Percentiles rank a stretch among this genome's conserved stretches.
Evolutionary conservation across 805 yeast species (phyloP).

Genomic region (Schizosaccharomyces lindneri): DNA sequence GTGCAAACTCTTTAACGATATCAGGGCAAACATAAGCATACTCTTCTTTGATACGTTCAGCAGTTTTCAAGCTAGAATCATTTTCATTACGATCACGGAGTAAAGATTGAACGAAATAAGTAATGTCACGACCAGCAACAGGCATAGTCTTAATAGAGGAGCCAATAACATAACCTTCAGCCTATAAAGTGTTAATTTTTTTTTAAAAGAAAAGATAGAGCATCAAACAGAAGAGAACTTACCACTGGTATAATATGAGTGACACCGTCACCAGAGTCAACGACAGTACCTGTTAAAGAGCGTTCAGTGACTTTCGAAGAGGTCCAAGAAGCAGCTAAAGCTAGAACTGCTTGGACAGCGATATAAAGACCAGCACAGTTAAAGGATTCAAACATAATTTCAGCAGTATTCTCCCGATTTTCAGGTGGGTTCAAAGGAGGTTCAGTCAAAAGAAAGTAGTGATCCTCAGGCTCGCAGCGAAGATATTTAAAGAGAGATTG

Average conservation of each 20-base stretch:
- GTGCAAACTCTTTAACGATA: slow-evolving; percentile 83
- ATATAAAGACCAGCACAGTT: slow-evolving; percentile 96
- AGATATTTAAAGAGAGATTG: slow-evolving; percentile 85
- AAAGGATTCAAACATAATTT: slow-evolving; percentile 94
- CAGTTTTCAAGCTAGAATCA: slow-evolving; percentile 82
- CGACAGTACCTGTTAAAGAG: slow-evolving; percentile 92
- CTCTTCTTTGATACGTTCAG: slow-evolving; percentile 88
- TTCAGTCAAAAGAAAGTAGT: slow-evolving; percentile 61
- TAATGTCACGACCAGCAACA: slow-evolving; percentile 94
- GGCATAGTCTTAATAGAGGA: slow-evolving; percentile 93
- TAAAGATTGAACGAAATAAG: slow-evolving; percentile 73
- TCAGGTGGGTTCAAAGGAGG: slow-evolving; percentile 99
- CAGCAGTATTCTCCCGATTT: slow-evolving; percentile 95
- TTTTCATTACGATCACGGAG: slow-evolving; percentile 91
- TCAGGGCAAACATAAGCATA: slow-evolving; percentile 95
- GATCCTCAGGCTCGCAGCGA: slow-evolving; percentile 97
- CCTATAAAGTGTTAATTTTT: slow-evolving; percentile 2
- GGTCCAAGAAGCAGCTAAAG: slow-evolving; percentile 97
- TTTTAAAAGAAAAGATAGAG: neutral
- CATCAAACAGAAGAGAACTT: neutral
- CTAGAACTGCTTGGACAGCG: slow-evolving; percentile 96
- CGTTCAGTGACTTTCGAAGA: slow-evolving; percentile 84
- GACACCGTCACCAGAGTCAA: slow-evolving; percentile 96
- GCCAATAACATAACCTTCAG: slow-evolving; percentile 96
- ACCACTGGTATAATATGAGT: slow-evolving; percentile 95